Conservation (phyloP, 2,329 filamentous ascomycete species). For the Sporothrix curviconia region DNA sequence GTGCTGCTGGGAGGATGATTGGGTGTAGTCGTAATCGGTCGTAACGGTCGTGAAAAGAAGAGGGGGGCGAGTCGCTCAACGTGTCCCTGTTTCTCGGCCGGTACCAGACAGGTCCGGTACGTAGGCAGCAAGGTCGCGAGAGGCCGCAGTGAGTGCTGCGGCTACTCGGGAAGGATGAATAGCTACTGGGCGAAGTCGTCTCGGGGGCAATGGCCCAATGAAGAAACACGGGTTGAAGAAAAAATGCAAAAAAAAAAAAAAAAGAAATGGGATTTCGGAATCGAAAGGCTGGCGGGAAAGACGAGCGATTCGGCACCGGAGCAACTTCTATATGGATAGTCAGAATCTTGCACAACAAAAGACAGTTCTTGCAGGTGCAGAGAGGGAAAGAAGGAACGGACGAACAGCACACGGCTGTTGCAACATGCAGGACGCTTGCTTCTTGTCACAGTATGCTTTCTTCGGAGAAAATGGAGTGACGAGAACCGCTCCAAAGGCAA, state of each 20-base stretch:
- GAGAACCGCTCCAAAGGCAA: background rate
- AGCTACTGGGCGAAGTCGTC: too few species aligned
- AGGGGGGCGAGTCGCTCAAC: constrained; percentile 15
- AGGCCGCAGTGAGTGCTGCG: constrained; percentile 14
- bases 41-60: constrained; percentile 45
- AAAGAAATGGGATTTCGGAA: background rate
- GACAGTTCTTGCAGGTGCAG: background rate
- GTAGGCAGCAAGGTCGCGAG: constrained; percentile 11
- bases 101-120: constrained; percentile 18
- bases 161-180: background rate
- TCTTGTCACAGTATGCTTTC: background rate
- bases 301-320: too few species aligned
- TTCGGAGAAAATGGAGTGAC: background rate
- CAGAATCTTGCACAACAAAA: background rate
- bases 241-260: background rate
- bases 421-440: constrained; percentile 3
- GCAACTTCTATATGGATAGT: too few species aligned
- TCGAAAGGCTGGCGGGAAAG: background rate
- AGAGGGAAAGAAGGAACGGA: background rate
- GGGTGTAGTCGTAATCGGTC: too few species aligned
- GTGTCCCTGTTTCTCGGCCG: constrained; percentile 13
- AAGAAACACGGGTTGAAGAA: background rate
- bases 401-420: background rate
- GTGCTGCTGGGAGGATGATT: too few species aligned
- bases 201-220: too few species aligned